A percentile compares a stretch with the other conserved stretches of the same genome.
Conservation (phyloP, 306 rosid species). For the Ochetophila trinervis region DNA sequence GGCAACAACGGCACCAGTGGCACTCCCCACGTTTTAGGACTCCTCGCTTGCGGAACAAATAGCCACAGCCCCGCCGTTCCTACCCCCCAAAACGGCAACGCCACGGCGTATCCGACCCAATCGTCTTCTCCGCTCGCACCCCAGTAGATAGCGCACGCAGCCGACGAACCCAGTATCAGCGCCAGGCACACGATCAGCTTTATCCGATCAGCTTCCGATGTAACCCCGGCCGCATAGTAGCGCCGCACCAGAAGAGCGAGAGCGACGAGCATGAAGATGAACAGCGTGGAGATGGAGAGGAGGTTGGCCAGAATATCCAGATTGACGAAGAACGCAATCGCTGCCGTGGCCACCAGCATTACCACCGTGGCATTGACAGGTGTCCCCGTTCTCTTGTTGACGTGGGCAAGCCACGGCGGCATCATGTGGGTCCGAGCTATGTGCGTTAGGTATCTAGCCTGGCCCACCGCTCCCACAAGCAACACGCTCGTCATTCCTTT, state of each 20-base stretch:
- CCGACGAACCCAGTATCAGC: slow-evolving; percentile 48
- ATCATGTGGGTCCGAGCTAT: slow-evolving; percentile 87
- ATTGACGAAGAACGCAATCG: slow-evolving; percentile 65
- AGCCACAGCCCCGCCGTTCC: slow-evolving; percentile 48
- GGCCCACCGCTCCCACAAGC: slow-evolving; percentile 67
- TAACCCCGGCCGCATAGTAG: slow-evolving; percentile 51
- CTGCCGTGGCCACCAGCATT: slow-evolving; percentile 60
- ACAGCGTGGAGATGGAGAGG: slow-evolving; percentile 71
- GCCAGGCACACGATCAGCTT: slow-evolving; percentile 43
- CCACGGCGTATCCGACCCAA: slow-evolving; percentile 52
- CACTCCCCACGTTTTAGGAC: slow-evolving; percentile 68
- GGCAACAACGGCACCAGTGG: slow-evolving; percentile 83
- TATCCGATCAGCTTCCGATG: slow-evolving; percentile 29
- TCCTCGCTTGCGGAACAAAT: slow-evolving; percentile 54
- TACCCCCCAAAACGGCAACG: slow-evolving; percentile 49
- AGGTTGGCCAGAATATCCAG: slow-evolving; percentile 54
- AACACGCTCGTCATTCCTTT: slow-evolving; percentile 88
- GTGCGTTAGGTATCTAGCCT: slow-evolving; percentile 82
- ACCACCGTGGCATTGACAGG: slow-evolving; percentile 69
- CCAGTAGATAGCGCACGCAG: slow-evolving; percentile 47
- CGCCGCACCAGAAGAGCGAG: slow-evolving; percentile 69
- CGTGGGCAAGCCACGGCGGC: slow-evolving; percentile 79
- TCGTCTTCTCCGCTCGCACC: slow-evolving; percentile 12
- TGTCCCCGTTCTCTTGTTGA: slow-evolving; percentile 59
- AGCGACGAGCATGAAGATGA: slow-evolving; percentile 80